Base-by-base conservation (phyloP, 345 rosid genomes). In the Arabis alpina region DNA sequence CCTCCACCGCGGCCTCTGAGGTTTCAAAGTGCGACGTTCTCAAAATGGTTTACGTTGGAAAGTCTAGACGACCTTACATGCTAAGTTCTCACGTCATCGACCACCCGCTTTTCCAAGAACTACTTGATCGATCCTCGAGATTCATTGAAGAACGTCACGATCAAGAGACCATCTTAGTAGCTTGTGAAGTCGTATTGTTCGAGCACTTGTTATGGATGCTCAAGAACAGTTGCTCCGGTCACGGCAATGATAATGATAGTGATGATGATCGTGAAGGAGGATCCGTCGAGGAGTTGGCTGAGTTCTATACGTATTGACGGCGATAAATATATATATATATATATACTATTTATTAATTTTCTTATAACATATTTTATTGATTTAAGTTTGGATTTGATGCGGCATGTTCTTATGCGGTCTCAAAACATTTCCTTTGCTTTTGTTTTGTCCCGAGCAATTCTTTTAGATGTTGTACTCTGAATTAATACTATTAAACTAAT, bases 161-260 rank as follows among this genome's bases (percentile, higher is more conserved):
- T 2, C 72, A 71, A 3, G 80, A 68, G 30, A 74, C 81, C 0
- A 80, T 80, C 43, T 51, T 52, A 43, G 88, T 84, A 52, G 80
- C 87, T 67, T 91, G 96, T 52, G 97, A 91, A 75, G 96, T 89
- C 24, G 97, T 93, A 32, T 66, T 93, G 83, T 93, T 94, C 61
- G 97, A 91, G 75, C 99, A 94, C 72, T 80, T 94, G 86, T 57
- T 93, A 74, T 93, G 99, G 97, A 87, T 91, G 95, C 81, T 94
- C 43, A 82, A 88, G 51, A 83, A 75, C 50, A 59, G 68, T 50
- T 73, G 55, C 13, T 42, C 48, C 6, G 61, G 55, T 41, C 64
- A 43, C 14, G n/a, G 39, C 7, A 19, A 55, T 13, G 10, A 41
- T 28, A 24, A 47, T 36, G 56, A 8, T 25, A 19, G 23, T 19